Conservation (phyloP, 2,329 filamentous ascomycete genomes). For the Paraphaeosphaeria minitans region DNA sequence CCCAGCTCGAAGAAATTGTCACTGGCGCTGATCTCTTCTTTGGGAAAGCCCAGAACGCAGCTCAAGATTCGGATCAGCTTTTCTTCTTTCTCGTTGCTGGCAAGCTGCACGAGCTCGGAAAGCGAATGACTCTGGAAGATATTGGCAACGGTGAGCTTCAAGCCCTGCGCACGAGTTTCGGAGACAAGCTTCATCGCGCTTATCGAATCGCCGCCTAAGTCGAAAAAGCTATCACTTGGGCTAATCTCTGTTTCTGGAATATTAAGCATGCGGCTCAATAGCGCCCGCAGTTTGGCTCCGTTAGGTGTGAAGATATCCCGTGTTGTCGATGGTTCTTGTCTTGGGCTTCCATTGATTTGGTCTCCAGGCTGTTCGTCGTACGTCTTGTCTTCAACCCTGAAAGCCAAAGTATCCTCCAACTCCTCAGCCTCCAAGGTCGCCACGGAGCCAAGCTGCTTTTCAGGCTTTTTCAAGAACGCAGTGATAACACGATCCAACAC, state of each 20-base stretch:
- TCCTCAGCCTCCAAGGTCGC: conserved; percentile 37
- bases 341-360: conserved; percentile 12
- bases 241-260: conserved; percentile 43
- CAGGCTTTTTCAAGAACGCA: conserved; percentile 53
- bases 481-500: conserved; percentile 60
- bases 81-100: conserved; percentile 44
- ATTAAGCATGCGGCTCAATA: conserved; percentile 36
- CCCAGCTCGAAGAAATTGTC: conserved; percentile 55
- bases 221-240: conserved; percentile 51
- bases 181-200: conserved; percentile 53
- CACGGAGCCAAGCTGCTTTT: conserved; percentile 37
- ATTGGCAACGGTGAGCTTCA: conserved; percentile 49
- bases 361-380: conserved; percentile 29
- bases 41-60: conserved; percentile 36
- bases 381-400: conserved; percentile 31
- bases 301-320: conserved; percentile 28
- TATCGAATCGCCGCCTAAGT: conserved; percentile 54
- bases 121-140: conserved; percentile 52
- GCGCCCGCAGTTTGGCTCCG: conserved; percentile 29
- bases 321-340: background rate
- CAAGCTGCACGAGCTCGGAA: conserved; percentile 58
- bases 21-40: conserved; percentile 41
- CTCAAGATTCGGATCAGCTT: conserved; percentile 35
- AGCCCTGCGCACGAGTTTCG: conserved; percentile 41
- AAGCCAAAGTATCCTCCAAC: conserved; percentile 29